Base-by-base conservation (phyloP, 2,329 filamentous ascomycete species). In the Byssoonygena ceratinophila region DNA sequence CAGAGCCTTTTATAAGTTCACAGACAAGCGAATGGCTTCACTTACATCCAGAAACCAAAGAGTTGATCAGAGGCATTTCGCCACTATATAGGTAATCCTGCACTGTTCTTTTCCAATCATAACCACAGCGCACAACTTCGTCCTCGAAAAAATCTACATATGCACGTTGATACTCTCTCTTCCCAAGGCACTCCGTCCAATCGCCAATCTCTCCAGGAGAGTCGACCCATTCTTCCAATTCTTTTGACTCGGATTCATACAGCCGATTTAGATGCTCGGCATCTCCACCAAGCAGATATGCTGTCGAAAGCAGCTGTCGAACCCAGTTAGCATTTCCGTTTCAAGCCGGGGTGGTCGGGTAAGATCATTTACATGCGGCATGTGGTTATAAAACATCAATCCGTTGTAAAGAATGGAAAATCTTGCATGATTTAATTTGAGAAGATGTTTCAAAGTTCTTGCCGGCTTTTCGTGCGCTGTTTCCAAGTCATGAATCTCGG, bases 121-220 rank as follows among this genome's bases (percentile, higher is more conserved):
- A 97, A 32, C 81, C 76, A 61, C 83, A 79, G 16, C 74, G 72
- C 2, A 87, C 89, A 27, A 97, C 74, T 62, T 88, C 82, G 66
- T 98, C 92, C 66, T 98, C 92, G 64, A 94, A 97, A 66, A 92
- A 97, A 66, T 98, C 90, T 52, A 98, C 75, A 64, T 84, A 98
- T 0, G 89, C 91, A 55, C 91, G 80, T 68, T 98, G 88, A 64
- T 94, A 96, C 76, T 80, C 73, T 66, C 77, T 78, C 65, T 88
- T 81, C 20, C 91, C 90, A 29, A 96, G 67, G 61, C 82, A 92
- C 53, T 91, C 84, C 57, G 83, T 77, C 91, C 92, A 98, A 66
- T 98, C 82, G 5, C 46, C 80, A 48, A 98, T 80, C 69, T 98
- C 92, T 3, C 83, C 81, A 0, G 92, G 92, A 1, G 90, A 88